phyloP scores from a whole-genome alignment of 179 eudicot species.

The Silene coronaria region DNA sequence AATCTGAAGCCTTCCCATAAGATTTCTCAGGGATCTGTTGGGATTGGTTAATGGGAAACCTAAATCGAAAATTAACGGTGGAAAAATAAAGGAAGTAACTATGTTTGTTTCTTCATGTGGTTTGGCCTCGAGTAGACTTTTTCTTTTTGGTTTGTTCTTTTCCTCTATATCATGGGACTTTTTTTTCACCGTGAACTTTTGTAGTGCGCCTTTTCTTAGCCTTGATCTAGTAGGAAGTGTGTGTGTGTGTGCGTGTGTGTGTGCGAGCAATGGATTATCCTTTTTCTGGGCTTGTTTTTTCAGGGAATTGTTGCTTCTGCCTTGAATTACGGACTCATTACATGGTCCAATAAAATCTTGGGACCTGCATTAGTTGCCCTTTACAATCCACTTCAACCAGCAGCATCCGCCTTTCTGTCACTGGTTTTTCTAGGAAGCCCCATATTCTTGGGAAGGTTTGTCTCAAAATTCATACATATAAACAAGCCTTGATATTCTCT shows the following conservation, averaged over 20 bases:
- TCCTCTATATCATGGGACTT: background rate
- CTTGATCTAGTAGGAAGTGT: too few relatives aligned
- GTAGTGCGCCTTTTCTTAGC: too few relatives aligned
- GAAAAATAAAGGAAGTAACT: background rate
- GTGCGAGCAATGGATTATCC: background rate
- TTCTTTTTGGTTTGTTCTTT: background rate
- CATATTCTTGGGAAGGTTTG: constrained; percentile 88
- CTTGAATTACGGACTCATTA: constrained; percentile 75
- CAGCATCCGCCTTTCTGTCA: constrained; percentile 83
- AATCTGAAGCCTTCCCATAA: background rate
- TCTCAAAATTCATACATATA: constrained; percentile 6
- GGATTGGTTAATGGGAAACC: background rate
- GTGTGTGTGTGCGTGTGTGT: too few relatives aligned
- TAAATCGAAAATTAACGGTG: background rate
- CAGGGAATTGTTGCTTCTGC: constrained; percentile 96
- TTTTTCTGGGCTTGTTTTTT: constrained; percentile 1
- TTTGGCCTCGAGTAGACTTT: background rate
- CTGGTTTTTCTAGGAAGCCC: constrained; percentile 88
- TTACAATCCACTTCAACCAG: constrained; percentile 96
- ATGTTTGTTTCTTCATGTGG: background rate
- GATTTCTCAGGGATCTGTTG: background rate
- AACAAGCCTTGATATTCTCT: background rate
- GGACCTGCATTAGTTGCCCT: constrained; percentile 96
- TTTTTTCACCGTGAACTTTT: background rate
- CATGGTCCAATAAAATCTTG: constrained; percentile 89